A percentile compares a stretch with the other conserved stretches of the same genome.
phyloP scores from a whole-genome alignment of 345 rosid species.

The Syzygium aqueum region DNA sequence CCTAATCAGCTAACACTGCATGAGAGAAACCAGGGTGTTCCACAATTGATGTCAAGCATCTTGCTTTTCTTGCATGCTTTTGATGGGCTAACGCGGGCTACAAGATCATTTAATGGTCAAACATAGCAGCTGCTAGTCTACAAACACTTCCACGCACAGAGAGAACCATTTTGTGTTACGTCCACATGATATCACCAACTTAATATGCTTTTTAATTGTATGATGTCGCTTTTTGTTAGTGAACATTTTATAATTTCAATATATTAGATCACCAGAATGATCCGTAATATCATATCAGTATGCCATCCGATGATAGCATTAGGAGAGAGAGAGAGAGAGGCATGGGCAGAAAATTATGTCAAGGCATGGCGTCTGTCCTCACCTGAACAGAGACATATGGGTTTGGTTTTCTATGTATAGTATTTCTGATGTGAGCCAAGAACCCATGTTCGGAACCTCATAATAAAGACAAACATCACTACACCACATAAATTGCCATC shows the following conservation, averaged over 20 bases:
- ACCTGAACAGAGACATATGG: constrained; percentile 4
- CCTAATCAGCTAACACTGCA: constrained; percentile 1
- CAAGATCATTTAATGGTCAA: constrained; percentile 21
- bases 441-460: constrained; percentile 10
- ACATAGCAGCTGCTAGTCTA: constrained; percentile 23
- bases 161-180: not conserved
- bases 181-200: not conserved
- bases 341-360: not conserved
- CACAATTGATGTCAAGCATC: constrained; percentile 8
- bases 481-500: not conserved
- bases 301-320: not conserved
- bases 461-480: not conserved
- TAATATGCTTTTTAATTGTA: not conserved
- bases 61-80: not conserved
- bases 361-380: not conserved
- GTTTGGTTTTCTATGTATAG: constrained; percentile 12
- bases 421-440: constrained; percentile 30
- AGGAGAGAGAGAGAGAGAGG: not conserved
- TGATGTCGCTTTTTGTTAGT: not conserved
- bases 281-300: not conserved
- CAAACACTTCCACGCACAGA: not conserved
- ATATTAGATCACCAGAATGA: not conserved
- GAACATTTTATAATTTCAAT: not conserved
- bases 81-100: not conserved
- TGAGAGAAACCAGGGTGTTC: not conserved